Conservation (phyloP, 1,284 basidiomycete species). For the Clitocybe nebularis region DNA sequence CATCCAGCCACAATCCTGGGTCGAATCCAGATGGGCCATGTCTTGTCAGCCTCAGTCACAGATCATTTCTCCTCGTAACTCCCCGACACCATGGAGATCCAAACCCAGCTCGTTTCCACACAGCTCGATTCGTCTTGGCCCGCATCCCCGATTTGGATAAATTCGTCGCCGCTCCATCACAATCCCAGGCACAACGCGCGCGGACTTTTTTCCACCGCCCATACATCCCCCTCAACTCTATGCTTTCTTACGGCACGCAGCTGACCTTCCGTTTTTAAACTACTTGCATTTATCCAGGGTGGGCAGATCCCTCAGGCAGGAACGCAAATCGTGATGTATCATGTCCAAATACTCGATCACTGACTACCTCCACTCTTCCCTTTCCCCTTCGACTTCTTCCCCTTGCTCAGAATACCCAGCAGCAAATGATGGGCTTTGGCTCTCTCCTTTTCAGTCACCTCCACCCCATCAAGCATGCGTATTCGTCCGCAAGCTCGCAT, state of each 20-base stretch:
- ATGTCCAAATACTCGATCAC: slow-evolving; percentile 20
- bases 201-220: neutral
- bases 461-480: slow-evolving; percentile 77
- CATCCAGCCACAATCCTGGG: slow-evolving; percentile 6
- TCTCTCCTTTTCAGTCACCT: slow-evolving; percentile 76
- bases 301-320: neutral
- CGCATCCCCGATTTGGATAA: slow-evolving; percentile 7
- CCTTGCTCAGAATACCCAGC: slow-evolving; percentile 47
- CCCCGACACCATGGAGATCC: neutral
- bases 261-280: neutral
- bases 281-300: neutral
- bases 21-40: slow-evolving; percentile 1
- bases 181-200: slow-evolving; percentile 12
- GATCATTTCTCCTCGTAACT: neutral
- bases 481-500: slow-evolving; percentile 72
- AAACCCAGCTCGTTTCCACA: neutral
- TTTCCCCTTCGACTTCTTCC: slow-evolving; percentile 18
- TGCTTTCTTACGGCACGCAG: neutral
- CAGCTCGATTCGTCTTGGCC: neutral
- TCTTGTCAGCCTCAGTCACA: slow-evolving; percentile 2
- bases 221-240: slow-evolving; percentile 6
- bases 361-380: slow-evolving; percentile 9
- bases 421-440: slow-evolving; percentile 74
- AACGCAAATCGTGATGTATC: slow-evolving; percentile 25
- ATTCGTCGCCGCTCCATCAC: neutral